Conservation (phyloP, 306 rosid genomes). For the Vigna nakashimae region DNA sequence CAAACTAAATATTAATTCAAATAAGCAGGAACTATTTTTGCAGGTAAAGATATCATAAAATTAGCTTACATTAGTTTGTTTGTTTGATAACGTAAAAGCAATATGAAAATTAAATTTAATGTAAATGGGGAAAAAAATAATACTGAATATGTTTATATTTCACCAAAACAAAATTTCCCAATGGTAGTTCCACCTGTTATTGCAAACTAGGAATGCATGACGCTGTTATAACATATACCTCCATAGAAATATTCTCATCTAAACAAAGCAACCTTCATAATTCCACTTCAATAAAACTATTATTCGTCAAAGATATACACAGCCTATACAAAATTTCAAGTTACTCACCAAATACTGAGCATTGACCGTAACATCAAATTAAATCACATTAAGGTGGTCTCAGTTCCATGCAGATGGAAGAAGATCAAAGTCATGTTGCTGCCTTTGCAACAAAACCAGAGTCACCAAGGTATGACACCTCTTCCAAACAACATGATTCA, state of each 20-base stretch:
- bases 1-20: no score
- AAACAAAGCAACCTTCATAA: slow-evolving; percentile 19
- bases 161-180: background rate
- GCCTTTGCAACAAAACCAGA: slow-evolving; percentile 32
- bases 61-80: background rate
- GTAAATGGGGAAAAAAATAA: background rate
- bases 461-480: slow-evolving; percentile 1
- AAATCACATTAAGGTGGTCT: slow-evolving; percentile 15
- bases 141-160: background rate
- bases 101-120: background rate
- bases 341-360: slow-evolving; percentile 1
- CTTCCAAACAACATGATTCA: slow-evolving; percentile 42
- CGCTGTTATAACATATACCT: background rate
- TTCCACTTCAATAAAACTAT: slow-evolving; percentile 3
- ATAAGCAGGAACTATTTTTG: background rate
- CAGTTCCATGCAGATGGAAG: slow-evolving; percentile 22
- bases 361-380: slow-evolving; percentile 35
- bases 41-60: background rate
- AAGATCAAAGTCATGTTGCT: slow-evolving; percentile 22
- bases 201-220: slow-evolving; percentile 13
- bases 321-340: slow-evolving; percentile 8
- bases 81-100: background rate
- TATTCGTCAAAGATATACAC: slow-evolving; percentile 5
- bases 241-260: slow-evolving; percentile 1
- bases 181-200: background rate